Conservation (phyloP, 495 filamentous ascomycete genomes). For the Penicillium lividum region DNA sequence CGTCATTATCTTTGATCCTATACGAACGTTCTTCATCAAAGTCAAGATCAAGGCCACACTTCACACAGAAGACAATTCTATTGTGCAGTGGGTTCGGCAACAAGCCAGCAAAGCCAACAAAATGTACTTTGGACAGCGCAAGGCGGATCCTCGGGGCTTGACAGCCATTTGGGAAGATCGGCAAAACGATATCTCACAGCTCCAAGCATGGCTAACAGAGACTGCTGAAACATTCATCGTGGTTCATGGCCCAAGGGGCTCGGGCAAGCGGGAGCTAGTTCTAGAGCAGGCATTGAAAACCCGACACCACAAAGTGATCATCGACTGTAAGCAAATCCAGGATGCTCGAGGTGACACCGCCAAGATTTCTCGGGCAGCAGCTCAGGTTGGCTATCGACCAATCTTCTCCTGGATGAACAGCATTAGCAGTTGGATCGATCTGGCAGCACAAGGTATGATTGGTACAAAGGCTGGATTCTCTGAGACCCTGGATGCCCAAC, state of each 20-base stretch:
- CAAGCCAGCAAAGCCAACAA: slow-evolving; percentile 70
- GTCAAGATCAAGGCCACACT: slow-evolving; percentile 78
- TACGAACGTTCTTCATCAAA: slow-evolving; percentile 88
- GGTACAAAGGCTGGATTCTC: slow-evolving; percentile 94
- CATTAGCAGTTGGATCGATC: slow-evolving; percentile 84
- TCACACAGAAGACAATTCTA: slow-evolving; percentile 65
- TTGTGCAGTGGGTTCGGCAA: slow-evolving; percentile 78
- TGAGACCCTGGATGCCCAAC: slow-evolving; percentile 87
- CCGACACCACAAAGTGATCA: slow-evolving; percentile 75
- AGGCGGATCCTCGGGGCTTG: slow-evolving; percentile 66
- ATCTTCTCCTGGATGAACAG: slow-evolving; percentile 97
- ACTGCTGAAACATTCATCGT: slow-evolving; percentile 91
- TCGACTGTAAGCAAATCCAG: slow-evolving; percentile 93
- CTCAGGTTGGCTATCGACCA: slow-evolving; percentile 86
- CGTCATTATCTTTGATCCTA: slow-evolving; percentile 89
- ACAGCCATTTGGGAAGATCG: slow-evolving; percentile 87
- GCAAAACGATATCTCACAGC: slow-evolving; percentile 72
- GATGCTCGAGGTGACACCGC: slow-evolving; percentile 89
- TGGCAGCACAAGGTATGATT: slow-evolving; percentile 90
- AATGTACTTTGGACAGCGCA: slow-evolving; percentile 56
- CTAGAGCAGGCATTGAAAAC: slow-evolving; percentile 79
- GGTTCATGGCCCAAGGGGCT: slow-evolving; percentile 87
- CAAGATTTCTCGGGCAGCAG: slow-evolving; percentile 79
- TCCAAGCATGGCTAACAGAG: slow-evolving; percentile 85
- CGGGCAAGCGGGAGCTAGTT: slow-evolving; percentile 86